These are phyloP conservation scores for Hsuehochloa calcarea DNA, from an alignment of 176 grass and related monocot genomes.

Conservation along the genomic window DNA sequence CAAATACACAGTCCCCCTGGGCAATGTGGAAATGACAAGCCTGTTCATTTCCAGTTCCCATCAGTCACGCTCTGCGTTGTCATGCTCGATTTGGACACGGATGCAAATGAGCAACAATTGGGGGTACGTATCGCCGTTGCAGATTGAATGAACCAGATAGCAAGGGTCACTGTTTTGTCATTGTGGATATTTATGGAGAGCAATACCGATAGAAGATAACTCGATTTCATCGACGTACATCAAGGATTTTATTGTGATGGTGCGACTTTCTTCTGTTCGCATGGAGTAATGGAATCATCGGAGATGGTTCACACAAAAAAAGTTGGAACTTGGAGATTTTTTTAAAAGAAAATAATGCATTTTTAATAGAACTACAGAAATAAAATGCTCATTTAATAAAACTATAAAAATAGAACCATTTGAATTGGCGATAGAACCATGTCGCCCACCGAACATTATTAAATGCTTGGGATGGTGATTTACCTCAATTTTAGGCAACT, in stretches of 20 bases:
- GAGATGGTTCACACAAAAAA: neutral
- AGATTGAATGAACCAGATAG: neutral
- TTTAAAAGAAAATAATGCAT: too few relatives aligned
- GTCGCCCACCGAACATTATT: too few relatives aligned
- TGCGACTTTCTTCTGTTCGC: neutral
- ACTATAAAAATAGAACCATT: too few relatives aligned
- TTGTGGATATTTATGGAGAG: neutral
- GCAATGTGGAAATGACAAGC: neutral
- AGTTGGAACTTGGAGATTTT: too few relatives aligned
- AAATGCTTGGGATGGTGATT: too few relatives aligned
- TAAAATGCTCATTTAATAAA: too few relatives aligned
- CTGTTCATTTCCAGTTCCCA: neutral
- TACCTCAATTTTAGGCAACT: too few relatives aligned
- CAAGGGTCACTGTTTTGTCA: constrained; percentile 18
- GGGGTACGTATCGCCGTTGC: neutral
- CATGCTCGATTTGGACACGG: neutral
- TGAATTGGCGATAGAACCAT: too few relatives aligned
- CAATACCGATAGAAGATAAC: neutral
- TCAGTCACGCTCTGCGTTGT: neutral
- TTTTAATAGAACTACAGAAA: too few relatives aligned
- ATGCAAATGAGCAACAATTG: neutral
- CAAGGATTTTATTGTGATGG: neutral
- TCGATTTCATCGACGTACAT: too few relatives aligned
- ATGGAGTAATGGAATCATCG: neutral
- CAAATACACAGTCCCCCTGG: neutral